Base-by-base conservation (phyloP, 1,139 yeast genomes). In the Suhomyces chickasaworum region DNA sequence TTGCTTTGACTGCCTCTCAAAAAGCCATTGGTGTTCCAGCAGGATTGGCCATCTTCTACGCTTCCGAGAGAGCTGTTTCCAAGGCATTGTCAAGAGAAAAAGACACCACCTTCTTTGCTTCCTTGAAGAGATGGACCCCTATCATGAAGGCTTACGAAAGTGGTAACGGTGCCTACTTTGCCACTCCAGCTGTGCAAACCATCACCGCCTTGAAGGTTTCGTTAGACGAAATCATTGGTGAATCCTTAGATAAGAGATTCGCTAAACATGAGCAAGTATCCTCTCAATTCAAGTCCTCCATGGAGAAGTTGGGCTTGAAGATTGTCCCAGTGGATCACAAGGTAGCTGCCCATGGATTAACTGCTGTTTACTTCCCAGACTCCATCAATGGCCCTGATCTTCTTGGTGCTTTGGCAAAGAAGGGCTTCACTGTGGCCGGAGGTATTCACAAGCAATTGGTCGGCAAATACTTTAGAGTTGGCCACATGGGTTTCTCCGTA, bases 21-120 rank as follows among this genome's bases (percentile, higher is more conserved):
- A 93, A 91, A 75, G 98, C 97, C 32, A 75, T 91, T 60, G 97
- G 97, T 46, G 95, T 86, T 29, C 97, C 98, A 44, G 85, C 97
- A 13, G 99, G 99, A 23, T 79, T 91, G 58, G 82, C 93, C 18
- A 80, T 91, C 57, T 83, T 88, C 30, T 81, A 80, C 66, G 84
- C 89, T 29, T 85, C 95, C 39, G 81, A 75, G 45, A 80, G 96
- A 58, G 97, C 96, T 10, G 71, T 89, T 42, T 66, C 69, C 8
- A 80, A 79, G 61, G 86, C 88, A 1, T 68, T 83, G 48, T 61
- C 66, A 44, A 78, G 85, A 65, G 64, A 76, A 37, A 78, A 81
- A 48, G 83, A 81, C 36, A 69, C 83, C 35, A 71, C 89, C 3
- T 87, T 77, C 63, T 91, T 84, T 65, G 87, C 93, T 37, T 84